Percentiles rank a stretch among this genome's conserved stretches.
These are phyloP conservation scores for Podaxis mareebaensis DNA, from an alignment of 768 basidiomycete genomes.

Conservation along the genomic window DNA sequence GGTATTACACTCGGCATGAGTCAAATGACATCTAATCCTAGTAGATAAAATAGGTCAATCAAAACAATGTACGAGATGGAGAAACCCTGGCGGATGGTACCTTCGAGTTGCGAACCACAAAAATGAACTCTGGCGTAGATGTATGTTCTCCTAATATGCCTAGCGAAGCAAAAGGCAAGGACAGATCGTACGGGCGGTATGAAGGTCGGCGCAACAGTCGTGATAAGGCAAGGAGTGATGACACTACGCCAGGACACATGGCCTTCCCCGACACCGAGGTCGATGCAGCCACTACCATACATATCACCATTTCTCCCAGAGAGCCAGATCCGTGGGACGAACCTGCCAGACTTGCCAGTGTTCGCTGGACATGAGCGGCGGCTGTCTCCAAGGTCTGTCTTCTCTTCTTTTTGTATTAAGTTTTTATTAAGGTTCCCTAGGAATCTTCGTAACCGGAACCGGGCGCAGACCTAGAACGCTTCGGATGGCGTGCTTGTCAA, in stretches of 20 bases:
- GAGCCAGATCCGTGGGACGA: conserved; percentile 2
- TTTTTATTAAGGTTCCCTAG: conserved; percentile 8
- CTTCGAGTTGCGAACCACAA: background rate
- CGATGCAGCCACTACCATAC: conserved; percentile 16
- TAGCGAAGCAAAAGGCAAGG: background rate
- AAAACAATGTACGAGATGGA: background rate
- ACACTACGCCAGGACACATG: background rate
- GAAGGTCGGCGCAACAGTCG: background rate
- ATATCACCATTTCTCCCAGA: background rate
- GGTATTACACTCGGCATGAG: background rate
- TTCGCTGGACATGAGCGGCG: background rate
- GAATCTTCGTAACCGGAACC: conserved; percentile 11
- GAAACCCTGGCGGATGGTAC: background rate
- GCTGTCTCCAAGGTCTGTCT: background rate
- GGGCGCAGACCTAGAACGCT: background rate
- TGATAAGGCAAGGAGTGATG: background rate
- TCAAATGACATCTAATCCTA: background rate
- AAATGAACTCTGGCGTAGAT: background rate
- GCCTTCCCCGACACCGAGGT: conserved; percentile 27
- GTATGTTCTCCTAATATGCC: background rate
- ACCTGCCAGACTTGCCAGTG: background rate
- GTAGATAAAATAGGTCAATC: background rate
- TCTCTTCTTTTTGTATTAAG: background rate
- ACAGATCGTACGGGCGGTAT: conserved; percentile 2
- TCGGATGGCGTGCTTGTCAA: background rate